phyloP scores from a whole-genome alignment of 768 basidiomycete species.

The Fomitopsis pulvina region DNA sequence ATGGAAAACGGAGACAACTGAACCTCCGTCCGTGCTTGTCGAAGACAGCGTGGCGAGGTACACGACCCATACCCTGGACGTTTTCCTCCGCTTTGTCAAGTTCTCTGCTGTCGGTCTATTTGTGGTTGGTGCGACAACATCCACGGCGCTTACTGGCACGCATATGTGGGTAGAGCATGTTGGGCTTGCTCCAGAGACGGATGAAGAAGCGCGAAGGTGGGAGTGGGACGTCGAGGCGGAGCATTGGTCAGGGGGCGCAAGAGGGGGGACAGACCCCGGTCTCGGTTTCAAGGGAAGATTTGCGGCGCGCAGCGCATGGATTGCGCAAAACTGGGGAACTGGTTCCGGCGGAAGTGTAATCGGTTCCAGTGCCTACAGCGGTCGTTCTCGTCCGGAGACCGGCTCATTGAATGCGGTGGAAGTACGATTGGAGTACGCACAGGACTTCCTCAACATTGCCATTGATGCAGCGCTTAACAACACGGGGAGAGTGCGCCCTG shows the following conservation, averaged over 20 bases:
- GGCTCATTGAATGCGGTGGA: slow-evolving; percentile 42
- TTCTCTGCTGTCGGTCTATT: slow-evolving; percentile 40
- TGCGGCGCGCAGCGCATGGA: slow-evolving; percentile 65
- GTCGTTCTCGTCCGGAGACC: slow-evolving; percentile 25
- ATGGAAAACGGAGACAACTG: not conserved
- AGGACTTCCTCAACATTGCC: slow-evolving; percentile 45
- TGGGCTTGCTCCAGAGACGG: slow-evolving; percentile 39
- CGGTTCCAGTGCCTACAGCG: slow-evolving; percentile 29
- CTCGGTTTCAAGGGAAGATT: slow-evolving; percentile 57
- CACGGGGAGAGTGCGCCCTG: slow-evolving; percentile 36
- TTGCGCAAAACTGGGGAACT: slow-evolving; percentile 59
- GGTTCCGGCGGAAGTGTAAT: slow-evolving; percentile 34
- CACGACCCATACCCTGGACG: slow-evolving; percentile 33
- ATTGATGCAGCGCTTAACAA: slow-evolving; percentile 39
- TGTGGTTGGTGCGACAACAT: slow-evolving; percentile 36
- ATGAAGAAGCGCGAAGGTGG: slow-evolving; percentile 51
- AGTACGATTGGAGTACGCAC: slow-evolving; percentile 47
- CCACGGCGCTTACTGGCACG: slow-evolving; percentile 44
- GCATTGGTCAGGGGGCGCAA: slow-evolving; percentile 45
- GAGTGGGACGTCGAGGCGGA: slow-evolving; percentile 63
- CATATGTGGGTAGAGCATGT: slow-evolving; percentile 63
- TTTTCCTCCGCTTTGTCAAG: slow-evolving; percentile 42
- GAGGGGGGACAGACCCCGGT: slow-evolving; percentile 67
- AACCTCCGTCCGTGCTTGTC: slow-evolving; percentile 9
- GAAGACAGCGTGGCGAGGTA: slow-evolving; percentile 29